These are phyloP conservation scores for Saccharum spontaneum DNA, from an alignment of 176 grass and related monocot species.

Conservation along the genomic window DNA sequence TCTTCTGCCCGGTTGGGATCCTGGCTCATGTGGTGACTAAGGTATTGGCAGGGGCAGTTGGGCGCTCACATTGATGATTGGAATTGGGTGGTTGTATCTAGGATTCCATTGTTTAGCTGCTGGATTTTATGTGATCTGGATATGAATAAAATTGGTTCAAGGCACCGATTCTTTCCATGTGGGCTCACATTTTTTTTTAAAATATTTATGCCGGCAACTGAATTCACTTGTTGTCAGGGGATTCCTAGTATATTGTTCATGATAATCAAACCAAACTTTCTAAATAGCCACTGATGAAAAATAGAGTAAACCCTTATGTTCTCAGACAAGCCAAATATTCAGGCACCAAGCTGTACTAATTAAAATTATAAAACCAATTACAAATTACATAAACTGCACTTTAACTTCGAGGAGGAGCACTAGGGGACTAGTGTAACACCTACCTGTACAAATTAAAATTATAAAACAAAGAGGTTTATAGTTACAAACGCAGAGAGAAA, in stretches of 20 bases:
- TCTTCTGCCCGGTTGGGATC: constrained; percentile 92
- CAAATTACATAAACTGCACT: background rate
- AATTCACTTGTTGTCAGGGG: background rate
- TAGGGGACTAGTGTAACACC: background rate
- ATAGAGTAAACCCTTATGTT: background rate
- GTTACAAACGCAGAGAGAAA: background rate
- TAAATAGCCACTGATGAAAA: background rate
- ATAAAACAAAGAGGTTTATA: background rate
- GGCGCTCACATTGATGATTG: constrained; percentile 48
- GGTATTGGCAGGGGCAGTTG: constrained; percentile 38
- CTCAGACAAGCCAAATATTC: background rate
- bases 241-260: background rate
- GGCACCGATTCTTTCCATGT: constrained; percentile 3
- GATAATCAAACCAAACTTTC: background rate
- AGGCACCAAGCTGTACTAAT: background rate
- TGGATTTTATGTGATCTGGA: constrained; percentile 22
- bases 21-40: constrained; percentile 66
- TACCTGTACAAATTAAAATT: background rate
- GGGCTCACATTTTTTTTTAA: background rate
- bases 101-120: constrained; percentile 24
- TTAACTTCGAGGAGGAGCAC: background rate
- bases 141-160: constrained; percentile 43
- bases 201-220: too few relatives aligned
- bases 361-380: background rate
- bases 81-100: constrained; percentile 19